Conservation (phyloP, 163 green algal species). For the Volvox carteri region DNA sequence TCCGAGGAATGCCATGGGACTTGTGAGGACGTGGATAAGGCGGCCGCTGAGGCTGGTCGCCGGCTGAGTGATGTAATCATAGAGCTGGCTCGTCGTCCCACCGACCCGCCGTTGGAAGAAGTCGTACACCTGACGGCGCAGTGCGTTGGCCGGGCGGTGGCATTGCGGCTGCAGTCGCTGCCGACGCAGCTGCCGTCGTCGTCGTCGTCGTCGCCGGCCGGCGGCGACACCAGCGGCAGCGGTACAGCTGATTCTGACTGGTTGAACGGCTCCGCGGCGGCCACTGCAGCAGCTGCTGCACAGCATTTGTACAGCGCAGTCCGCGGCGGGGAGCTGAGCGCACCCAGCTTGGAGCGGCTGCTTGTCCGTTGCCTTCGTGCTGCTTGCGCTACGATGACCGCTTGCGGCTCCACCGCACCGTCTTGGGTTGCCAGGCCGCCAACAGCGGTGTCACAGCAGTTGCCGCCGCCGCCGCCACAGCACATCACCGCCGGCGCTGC, state of each 20-base stretch:
- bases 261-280: background rate
- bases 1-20: too few species aligned
- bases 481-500: background rate
- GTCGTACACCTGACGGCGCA: background rate
- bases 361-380: conserved; percentile 28
- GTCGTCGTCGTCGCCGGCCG: too few species aligned
- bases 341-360: conserved; percentile 9
- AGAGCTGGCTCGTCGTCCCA: background rate
- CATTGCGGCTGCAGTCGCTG: background rate
- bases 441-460: background rate
- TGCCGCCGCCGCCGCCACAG: background rate
- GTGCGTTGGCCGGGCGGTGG: background rate
- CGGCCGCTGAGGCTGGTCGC: background rate
- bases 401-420: background rate
- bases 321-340: background rate
- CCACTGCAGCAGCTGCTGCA: background rate
- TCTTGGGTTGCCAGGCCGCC: background rate
- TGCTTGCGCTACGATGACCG: background rate
- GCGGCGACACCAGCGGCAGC: background rate
- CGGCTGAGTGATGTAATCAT: background rate
- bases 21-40: background rate
- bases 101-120: background rate
- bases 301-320: conserved; percentile 10
- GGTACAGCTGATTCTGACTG: background rate
- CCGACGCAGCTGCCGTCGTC: background rate